A percentile compares a stretch with the other conserved stretches of the same genome.
phyloP scores from a whole-genome alignment of 1,284 basidiomycete species.

The Boletus semigastroideus region DNA sequence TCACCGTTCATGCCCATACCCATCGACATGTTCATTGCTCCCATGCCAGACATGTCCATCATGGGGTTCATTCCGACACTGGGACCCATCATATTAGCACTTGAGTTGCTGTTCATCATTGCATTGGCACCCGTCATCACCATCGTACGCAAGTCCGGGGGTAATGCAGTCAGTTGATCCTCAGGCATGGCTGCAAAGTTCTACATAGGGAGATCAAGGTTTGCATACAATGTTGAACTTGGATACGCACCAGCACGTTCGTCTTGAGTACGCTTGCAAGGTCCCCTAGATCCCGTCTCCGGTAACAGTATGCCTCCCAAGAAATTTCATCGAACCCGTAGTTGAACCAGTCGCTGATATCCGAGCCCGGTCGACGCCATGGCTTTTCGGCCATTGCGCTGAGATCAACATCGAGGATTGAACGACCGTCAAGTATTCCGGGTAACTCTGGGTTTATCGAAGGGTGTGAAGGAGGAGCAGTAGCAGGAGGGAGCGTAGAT shows the following conservation, averaged over 20 bases:
- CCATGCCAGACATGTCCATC: constrained; percentile 49
- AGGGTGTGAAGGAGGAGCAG: constrained; percentile 74
- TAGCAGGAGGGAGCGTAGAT: constrained; percentile 58
- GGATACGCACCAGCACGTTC: constrained; percentile 67
- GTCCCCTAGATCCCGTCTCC: constrained; percentile 80
- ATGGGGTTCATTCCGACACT: constrained; percentile 39
- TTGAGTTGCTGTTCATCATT: constrained; percentile 59
- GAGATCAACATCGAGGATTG: constrained; percentile 89
- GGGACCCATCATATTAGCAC: constrained; percentile 58
- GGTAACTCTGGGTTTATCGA: constrained; percentile 66
- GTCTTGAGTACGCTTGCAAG: constrained; percentile 74
- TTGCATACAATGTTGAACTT: not conserved
- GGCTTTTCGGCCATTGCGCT: constrained; percentile 82
- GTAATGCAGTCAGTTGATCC: constrained; percentile 71
- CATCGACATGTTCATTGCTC: constrained; percentile 58
- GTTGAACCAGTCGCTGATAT: constrained; percentile 98
- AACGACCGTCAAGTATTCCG: constrained; percentile 74
- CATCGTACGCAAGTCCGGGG: constrained; percentile 78
- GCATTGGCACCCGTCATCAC: constrained; percentile 74
- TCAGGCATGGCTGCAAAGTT: constrained; percentile 80
- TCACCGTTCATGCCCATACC: constrained; percentile 48
- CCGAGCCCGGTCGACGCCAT: constrained; percentile 91
- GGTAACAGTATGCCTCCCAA: constrained; percentile 91
- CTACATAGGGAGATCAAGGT: constrained; percentile 38
- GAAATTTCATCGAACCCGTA: constrained; percentile 98